A percentile compares a stretch with the other conserved stretches of the same genome.
Conservation (phyloP, 1,284 basidiomycete species). For the Schizophyllum amplum region DNA sequence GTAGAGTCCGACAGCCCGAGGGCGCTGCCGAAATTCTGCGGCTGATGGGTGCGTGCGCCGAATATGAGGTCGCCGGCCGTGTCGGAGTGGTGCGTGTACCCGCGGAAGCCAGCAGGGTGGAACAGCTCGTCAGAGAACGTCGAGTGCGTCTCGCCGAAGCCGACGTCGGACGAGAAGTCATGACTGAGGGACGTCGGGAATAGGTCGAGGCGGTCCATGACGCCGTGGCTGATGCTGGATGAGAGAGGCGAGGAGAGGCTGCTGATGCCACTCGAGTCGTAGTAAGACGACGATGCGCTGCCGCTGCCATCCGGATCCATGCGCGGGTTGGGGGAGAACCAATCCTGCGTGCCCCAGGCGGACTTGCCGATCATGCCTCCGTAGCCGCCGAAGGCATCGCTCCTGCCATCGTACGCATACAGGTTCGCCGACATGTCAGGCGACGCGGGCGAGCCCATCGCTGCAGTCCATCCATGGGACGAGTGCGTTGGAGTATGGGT, state of each 20-base stretch:
- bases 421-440: slow-evolving; percentile 52
- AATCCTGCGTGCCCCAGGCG: slow-evolving; percentile 73
- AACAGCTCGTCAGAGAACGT: slow-evolving; percentile 65
- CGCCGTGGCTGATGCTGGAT: slow-evolving; percentile 39
- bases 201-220: slow-evolving; percentile 75
- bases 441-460: slow-evolving; percentile 54
- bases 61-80: slow-evolving; percentile 80
- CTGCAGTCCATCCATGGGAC: slow-evolving; percentile 44
- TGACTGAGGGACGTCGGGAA: slow-evolving; percentile 40
- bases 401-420: slow-evolving; percentile 4
- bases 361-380: slow-evolving; percentile 68
- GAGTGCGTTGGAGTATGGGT: slow-evolving; percentile 55
- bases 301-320: slow-evolving; percentile 36
- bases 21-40: slow-evolving; percentile 4
- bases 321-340: slow-evolving; percentile 73
- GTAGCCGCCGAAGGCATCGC: neutral
- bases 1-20: slow-evolving; percentile 21
- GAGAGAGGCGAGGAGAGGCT: slow-evolving; percentile 3
- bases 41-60: slow-evolving; percentile 54
- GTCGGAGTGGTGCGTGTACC: slow-evolving; percentile 75
- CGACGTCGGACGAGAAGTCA: slow-evolving; percentile 56
- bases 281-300: neutral
- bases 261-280: slow-evolving; percentile 21
- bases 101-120: slow-evolving; percentile 40
- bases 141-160: slow-evolving; percentile 50